Evolutionary conservation across 1,139 yeast species (phyloP).

Genomic region (Candida dubliniensis): DNA sequence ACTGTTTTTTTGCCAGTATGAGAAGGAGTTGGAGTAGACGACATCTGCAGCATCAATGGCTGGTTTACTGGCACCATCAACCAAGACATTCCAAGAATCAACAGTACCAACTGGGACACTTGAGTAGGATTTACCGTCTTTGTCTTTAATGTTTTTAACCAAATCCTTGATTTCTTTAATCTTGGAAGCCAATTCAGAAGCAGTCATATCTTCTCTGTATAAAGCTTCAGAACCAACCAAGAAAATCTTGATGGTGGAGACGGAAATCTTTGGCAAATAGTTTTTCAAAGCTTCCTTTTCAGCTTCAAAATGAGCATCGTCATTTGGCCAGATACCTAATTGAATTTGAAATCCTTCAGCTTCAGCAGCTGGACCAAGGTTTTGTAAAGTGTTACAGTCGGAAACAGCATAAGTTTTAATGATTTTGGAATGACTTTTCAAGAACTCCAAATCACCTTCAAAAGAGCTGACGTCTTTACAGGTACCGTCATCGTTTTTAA

Average conservation of each 20-base stretch:
- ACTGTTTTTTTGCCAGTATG: conserved; percentile 98
- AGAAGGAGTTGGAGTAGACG: conserved; percentile 89
- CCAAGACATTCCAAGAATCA: conserved; percentile 92
- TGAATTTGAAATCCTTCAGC: conserved; percentile 69
- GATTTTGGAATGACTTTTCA: conserved; percentile 56
- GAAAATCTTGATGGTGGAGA: conserved; percentile 66
- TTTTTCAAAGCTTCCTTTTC: conserved; percentile 68
- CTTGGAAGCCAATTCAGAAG: conserved; percentile 61
- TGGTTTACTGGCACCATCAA: conserved; percentile 68
- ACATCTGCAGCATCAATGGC: conserved; percentile 81
- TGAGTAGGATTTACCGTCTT: conserved; percentile 74
- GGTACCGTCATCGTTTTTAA: conserved; percentile 61
- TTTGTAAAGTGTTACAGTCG: conserved; percentile 82
- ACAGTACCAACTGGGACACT: conserved; percentile 84
- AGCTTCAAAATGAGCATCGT: conserved; percentile 65
- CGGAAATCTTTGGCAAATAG: conserved; percentile 72
- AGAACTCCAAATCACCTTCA: conserved; percentile 56
- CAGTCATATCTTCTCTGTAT: conserved; percentile 80
- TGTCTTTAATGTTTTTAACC: conserved; percentile 63
- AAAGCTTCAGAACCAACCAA: conserved; percentile 91
- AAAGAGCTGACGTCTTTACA: conserved; percentile 75
- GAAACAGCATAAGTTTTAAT: conserved; percentile 85
- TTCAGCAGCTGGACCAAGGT: conserved; percentile 84
- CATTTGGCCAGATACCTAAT: conserved; percentile 90
- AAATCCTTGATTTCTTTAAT: conserved; percentile 60